A percentile compares a stretch with the other conserved stretches of the same genome.
These are phyloP conservation scores for Angophora floribunda DNA, from an alignment of 345 rosid species.

Conservation along the genomic window DNA sequence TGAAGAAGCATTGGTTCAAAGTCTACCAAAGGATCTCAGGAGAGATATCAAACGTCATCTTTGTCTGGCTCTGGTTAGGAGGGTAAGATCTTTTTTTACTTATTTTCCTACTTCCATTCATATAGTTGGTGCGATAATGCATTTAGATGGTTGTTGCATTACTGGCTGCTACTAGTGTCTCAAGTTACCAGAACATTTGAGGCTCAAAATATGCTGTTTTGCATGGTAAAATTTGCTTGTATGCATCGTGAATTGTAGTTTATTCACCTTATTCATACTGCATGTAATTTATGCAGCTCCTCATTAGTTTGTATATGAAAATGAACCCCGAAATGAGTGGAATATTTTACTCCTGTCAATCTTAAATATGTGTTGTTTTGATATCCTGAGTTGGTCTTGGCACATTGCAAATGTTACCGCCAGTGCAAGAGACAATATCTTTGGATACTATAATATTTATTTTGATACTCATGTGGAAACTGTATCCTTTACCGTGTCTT, in stretches of 20 bases:
- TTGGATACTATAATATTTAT: neutral
- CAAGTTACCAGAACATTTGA: neutral
- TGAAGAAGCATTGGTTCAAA: slow-evolving; percentile 80
- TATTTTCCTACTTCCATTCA: neutral
- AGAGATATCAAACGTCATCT: slow-evolving; percentile 96
- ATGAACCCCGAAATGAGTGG: neutral
- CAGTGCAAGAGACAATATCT: neutral
- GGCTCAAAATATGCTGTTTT: neutral
- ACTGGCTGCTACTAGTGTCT: neutral
- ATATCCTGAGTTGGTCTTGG: neutral
- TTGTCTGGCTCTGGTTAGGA: slow-evolving; percentile 79
- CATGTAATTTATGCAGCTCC: neutral
- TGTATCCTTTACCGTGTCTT: neutral
- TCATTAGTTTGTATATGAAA: neutral
- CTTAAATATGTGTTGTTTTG: neutral
- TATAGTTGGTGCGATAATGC: neutral
- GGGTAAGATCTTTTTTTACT: slow-evolving; percentile 41
- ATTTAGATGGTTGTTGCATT: neutral
- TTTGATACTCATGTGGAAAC: neutral
- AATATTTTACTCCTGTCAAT: neutral
- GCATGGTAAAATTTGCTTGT: neutral
- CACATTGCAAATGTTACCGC: neutral
- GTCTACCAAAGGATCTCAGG: slow-evolving; percentile 90
- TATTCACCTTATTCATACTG: neutral
- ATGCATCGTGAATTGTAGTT: neutral